Base-by-base conservation (phyloP, 2,329 filamentous ascomycete genomes). In the Lecanicillium sp. region DNA sequence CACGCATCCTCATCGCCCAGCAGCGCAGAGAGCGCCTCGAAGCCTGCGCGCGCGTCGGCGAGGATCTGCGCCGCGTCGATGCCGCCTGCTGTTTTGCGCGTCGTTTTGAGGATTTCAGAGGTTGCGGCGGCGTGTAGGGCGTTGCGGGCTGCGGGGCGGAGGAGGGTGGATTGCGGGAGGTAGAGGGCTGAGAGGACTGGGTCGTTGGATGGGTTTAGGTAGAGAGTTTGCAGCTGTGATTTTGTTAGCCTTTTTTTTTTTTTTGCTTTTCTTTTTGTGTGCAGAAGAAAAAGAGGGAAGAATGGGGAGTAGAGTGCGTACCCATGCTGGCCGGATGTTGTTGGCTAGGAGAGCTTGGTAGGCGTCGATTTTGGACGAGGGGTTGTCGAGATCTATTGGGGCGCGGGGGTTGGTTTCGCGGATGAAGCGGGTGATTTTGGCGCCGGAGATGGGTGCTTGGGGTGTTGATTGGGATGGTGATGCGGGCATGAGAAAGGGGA, bases 301-400 rank as follows among this genome's bases (percentile, higher is more conserved):
- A 15, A 13, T 27, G 30, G 27, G 38, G 29, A 18, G 25, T 11
- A 25, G 34, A 19, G 12, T 14, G 60, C 66, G 18, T 65, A 86
- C 83, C 87, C 88, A 96, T 42, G 89, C 89, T 59, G 81, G 82
- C 46, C 89, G 82, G 68, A 98, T 75, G 43, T 74, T 71, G 51
- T 80, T 72, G 48, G 89, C 83, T 14, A 95, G 64, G 12, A 96
- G 73, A 33, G 87, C 76, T 42, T 80, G 68, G 64, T 94, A 95
- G 44, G 83, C 83, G 51, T 88, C 81, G 44, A 83, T 71, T 44
- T 77, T 73, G 29, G 69, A 50, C 43, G 75, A 71, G 12, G 68
- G 54, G 19, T 71, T 60, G 46, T 77, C 70, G 33, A 70, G 58
- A 29, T 35, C 15, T 25, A 25, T 25, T 25, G 6, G 22, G 42